Conservation (phyloP, 208 protist species). For the Acanthamoeba royreba region DNA sequence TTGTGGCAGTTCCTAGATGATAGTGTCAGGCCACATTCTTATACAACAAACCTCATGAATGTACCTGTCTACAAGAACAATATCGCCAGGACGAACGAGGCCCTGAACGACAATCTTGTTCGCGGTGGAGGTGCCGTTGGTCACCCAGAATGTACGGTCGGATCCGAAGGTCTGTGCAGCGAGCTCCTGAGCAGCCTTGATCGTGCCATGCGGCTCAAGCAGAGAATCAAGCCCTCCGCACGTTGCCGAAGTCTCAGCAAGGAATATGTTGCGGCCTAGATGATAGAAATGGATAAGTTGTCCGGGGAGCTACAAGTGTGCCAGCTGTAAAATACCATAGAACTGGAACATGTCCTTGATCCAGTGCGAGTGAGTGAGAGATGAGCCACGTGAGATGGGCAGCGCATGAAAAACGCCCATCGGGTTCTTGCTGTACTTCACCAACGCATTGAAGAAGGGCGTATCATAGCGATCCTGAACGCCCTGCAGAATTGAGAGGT, state of each 20-base stretch:
- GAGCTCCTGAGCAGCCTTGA: constrained; percentile 55
- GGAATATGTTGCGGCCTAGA: constrained; percentile 44
- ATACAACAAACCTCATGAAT: too few species aligned
- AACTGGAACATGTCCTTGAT: constrained; percentile 51
- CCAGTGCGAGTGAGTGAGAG: constrained; percentile 46
- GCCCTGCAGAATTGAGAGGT: background rate
- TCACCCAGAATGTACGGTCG: constrained; percentile 47
- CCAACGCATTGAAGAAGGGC: constrained; percentile 46
- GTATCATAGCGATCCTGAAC: background rate
- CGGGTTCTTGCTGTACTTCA: constrained; percentile 40
- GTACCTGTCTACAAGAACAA: constrained; percentile 50
- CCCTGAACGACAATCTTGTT: constrained; percentile 60
- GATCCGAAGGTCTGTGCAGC: constrained; percentile 54
- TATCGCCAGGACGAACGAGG: constrained; percentile 44
- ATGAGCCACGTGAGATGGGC: constrained; percentile 39
- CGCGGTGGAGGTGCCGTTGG: constrained; percentile 54
- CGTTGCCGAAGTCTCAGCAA: constrained; percentile 50
- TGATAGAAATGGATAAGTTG: too few species aligned
- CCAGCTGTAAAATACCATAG: constrained; percentile 2
- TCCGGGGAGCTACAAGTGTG: too few species aligned
- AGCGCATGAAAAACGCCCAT: constrained; percentile 49
- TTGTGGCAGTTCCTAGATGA: constrained; percentile 62
- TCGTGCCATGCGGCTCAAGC: constrained; percentile 51
- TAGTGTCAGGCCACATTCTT: too few species aligned
- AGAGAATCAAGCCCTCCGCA: constrained; percentile 59